Evolutionary conservation across 2,329 filamentous ascomycete genomes (phyloP).

Genomic region (Arthroderma sp.): DNA sequence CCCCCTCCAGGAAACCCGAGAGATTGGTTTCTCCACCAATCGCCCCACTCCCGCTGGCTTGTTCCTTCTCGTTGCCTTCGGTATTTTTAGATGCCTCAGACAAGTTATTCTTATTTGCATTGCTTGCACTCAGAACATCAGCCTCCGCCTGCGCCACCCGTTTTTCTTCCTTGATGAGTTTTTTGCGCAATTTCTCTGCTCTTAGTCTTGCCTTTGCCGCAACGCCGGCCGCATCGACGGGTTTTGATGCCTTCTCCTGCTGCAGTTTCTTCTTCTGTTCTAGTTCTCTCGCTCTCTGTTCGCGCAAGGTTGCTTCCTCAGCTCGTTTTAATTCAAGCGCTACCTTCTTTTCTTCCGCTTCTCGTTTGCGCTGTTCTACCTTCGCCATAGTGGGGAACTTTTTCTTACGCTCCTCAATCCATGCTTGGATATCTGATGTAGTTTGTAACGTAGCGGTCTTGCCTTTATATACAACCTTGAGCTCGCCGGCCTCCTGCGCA

Average conservation of each 20-base stretch:
- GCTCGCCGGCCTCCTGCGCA: slow-evolving; percentile 17
- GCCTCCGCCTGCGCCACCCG: slow-evolving; percentile 33
- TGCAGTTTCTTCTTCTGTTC: slow-evolving; percentile 18
- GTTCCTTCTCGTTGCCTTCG: too few species aligned
- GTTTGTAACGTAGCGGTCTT: slow-evolving; percentile 40
- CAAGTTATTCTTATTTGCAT: background rate
- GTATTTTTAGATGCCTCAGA: too few species aligned
- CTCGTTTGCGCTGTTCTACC: slow-evolving; percentile 30
- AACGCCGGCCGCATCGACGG: slow-evolving; percentile 19
- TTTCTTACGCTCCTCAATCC: slow-evolving; percentile 66
- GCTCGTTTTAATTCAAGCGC: slow-evolving; percentile 48
- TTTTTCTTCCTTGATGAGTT: slow-evolving; percentile 53
- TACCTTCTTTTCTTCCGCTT: slow-evolving; percentile 45
- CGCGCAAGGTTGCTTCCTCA: slow-evolving; percentile 17
- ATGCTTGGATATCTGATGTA: slow-evolving; percentile 58
- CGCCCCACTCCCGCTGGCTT: too few species aligned
- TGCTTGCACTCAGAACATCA: slow-evolving; percentile 19
- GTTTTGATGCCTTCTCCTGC: slow-evolving; percentile 15
- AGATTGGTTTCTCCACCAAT: too few species aligned
- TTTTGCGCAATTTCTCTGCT: slow-evolving; percentile 29
- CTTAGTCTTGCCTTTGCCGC: slow-evolving; percentile 25
- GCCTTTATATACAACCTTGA: slow-evolving; percentile 45
- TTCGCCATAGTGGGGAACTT: slow-evolving; percentile 69
- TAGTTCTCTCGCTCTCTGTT: slow-evolving; percentile 27
- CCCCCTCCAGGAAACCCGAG: background rate